phyloP scores from a whole-genome alignment of 2,329 filamentous ascomycete genomes.

The Lecanicillium sp. region DNA sequence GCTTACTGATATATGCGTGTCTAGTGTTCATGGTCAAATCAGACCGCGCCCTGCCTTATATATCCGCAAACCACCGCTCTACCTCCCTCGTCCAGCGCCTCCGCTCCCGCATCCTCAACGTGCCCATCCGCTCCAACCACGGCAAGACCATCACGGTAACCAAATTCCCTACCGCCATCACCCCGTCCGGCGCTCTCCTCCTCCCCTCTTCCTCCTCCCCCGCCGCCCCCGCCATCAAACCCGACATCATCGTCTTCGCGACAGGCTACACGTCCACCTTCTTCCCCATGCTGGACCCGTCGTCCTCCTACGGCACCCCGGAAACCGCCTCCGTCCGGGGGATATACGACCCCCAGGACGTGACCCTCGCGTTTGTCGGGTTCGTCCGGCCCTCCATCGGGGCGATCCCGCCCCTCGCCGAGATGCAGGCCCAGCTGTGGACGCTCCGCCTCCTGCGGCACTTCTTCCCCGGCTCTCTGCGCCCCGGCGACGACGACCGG shows the following conservation, averaged over 20 bases:
- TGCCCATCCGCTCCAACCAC: slow-evolving; percentile 32
- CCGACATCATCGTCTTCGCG: slow-evolving; percentile 40
- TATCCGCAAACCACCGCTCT: slow-evolving; percentile 31
- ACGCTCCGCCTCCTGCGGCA: slow-evolving; percentile 33
- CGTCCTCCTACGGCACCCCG: slow-evolving; percentile 36
- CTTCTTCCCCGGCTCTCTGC: too few relatives aligned
- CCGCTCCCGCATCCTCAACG: slow-evolving; percentile 33
- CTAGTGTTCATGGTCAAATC: slow-evolving; percentile 41
- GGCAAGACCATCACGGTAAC: slow-evolving; percentile 37
- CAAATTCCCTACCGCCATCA: slow-evolving; percentile 36
- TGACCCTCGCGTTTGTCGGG: slow-evolving; percentile 39
- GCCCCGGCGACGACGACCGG: too few relatives aligned
- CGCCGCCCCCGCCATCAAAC: slow-evolving; percentile 8
- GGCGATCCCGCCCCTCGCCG: slow-evolving; percentile 43
- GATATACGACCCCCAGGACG: slow-evolving; percentile 39
- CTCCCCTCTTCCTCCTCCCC: slow-evolving; percentile 28
- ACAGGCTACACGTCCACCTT: slow-evolving; percentile 41
- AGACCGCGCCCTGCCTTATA: slow-evolving; percentile 36
- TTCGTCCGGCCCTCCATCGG: slow-evolving; percentile 41
- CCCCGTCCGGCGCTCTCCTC: slow-evolving; percentile 29
- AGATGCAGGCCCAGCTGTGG: slow-evolving; percentile 45
- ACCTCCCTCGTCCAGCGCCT: slow-evolving; percentile 27
- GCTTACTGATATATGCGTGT: too few relatives aligned
- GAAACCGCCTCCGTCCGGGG: slow-evolving; percentile 47
- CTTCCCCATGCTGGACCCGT: slow-evolving; percentile 33